Percentiles rank a stretch among this genome's conserved stretches.
Conservation (phyloP, 169 alveolate species). For the Eimeria tenella region DNA sequence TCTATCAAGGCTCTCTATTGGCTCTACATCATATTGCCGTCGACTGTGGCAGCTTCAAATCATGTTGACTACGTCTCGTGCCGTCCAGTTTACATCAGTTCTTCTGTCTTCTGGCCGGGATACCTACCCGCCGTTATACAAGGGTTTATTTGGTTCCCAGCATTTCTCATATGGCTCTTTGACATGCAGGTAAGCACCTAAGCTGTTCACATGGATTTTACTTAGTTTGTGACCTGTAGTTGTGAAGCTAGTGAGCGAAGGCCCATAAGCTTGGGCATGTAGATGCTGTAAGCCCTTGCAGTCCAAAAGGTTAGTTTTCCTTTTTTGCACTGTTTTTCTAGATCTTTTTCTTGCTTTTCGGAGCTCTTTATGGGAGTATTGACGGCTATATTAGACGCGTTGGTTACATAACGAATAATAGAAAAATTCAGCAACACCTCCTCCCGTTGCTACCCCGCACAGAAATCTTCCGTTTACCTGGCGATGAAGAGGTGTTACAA, state of each 20-base stretch:
- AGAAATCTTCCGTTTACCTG: conserved; percentile 17
- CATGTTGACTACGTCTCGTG: conserved; percentile 71
- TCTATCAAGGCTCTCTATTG: conserved; percentile 52
- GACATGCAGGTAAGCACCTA: conserved; percentile 72
- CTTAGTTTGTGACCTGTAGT: not conserved
- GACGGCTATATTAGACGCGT: conserved; percentile 77
- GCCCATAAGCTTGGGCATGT: not conserved
- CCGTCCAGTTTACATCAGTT: conserved; percentile 51
- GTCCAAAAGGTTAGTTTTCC: not conserved
- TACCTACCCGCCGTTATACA: conserved; percentile 31
- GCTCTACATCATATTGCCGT: conserved; percentile 65
- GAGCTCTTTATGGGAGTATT: conserved; percentile 72
- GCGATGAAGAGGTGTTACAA: not conserved
- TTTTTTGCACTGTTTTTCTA: not conserved
- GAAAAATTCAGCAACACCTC: conserved; percentile 75
- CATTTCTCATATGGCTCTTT: conserved; percentile 76
- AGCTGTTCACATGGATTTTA: not conserved
- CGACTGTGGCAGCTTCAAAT: conserved; percentile 59
- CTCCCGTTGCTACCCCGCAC: conserved; percentile 72
- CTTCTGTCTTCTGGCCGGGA: conserved; percentile 53
- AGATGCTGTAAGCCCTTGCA: too few species aligned
- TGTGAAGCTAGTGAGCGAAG: not conserved
- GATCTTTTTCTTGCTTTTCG: conserved; percentile 71
- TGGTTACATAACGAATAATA: conserved; percentile 64
- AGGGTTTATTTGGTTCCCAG: conserved; percentile 70